Base-by-base conservation (phyloP, 2,329 filamentous ascomycete species). In the Botrytis pseudocinerea region DNA sequence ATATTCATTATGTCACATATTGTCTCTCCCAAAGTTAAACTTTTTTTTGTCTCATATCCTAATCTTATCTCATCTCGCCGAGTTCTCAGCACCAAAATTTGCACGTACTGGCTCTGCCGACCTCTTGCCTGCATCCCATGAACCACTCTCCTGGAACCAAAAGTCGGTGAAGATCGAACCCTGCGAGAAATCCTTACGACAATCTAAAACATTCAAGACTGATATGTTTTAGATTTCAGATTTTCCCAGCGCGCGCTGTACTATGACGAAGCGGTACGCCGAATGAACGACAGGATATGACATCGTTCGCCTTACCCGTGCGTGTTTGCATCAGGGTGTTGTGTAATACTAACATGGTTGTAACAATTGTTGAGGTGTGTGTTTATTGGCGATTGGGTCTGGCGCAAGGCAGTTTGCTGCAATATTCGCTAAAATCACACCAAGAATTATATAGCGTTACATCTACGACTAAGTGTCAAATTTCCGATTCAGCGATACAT, bases 81-180 rank as follows among this genome's bases (percentile, higher is more conserved):
- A 35, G 28, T 38, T 42, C 10, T 64, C 10, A 35, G 28, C 42
- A 28, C 48, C 38, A 32, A 12, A 22, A 28, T 32, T 48, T 32
- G 6, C 57, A 35, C 3, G 10, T n/a, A 60, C 28, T 62, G 32
- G n/a, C 69, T 66, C 38, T 48, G 32, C 7, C 28, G 32, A 46
- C 28, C 62, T 54, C 40, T n/a, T 51, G 59, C n/a, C 14, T 22
- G 25, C 60, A 51, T 54, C 46, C 59, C 69, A 64, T n/a, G 59
- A 71, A 71, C 69, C 69, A 64, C 20, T 42, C 44, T 54, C 25
- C 42, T 62, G 69, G 69, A 71, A 42, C 46, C 59, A 64, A 71
- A 64, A 71, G 69, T 71, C 69, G 69, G 69, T 71, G 69, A 64
- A 65, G 38, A 54, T n/a, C n/a, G 7, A 18, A 62, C 59, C 44